phyloP scores from a whole-genome alignment of 768 basidiomycete species.

The Agaricus sinodeliciosus region DNA sequence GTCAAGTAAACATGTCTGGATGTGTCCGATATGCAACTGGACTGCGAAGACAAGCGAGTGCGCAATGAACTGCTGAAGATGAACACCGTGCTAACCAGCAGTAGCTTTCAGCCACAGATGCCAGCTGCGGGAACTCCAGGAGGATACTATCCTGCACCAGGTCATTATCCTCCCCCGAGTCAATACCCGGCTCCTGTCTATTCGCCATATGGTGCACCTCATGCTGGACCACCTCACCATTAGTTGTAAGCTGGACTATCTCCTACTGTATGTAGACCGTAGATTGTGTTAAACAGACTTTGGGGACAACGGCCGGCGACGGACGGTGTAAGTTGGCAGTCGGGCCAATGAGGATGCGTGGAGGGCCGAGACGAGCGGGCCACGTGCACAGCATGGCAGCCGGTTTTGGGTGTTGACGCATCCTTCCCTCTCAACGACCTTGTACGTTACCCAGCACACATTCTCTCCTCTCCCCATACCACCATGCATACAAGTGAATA shows the following conservation, averaged over 20 bases:
- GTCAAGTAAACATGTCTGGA: conserved; percentile 51
- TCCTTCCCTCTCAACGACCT: conserved; percentile 23
- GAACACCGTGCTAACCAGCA: neutral
- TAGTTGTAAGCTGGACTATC: neutral
- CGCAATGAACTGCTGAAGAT: conserved; percentile 9
- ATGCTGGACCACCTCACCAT: neutral
- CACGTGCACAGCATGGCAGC: conserved; percentile 25
- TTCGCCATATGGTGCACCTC: conserved; percentile 1
- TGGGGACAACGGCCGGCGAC: neutral
- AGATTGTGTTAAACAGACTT: neutral
- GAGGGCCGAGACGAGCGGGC: conserved; percentile 9
- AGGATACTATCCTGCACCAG: conserved; percentile 6
- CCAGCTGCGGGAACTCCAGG: conserved; percentile 1
- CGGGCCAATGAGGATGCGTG: conserved; percentile 5
- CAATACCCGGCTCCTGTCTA: conserved; percentile 7
- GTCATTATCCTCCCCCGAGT: conserved; percentile 10
- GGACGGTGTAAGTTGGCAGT: neutral
- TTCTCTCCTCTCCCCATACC: conserved; percentile 19
- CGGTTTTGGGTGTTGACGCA: conserved; percentile 29
- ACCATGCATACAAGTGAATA: conserved; percentile 90
- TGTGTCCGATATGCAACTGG: conserved; percentile 64
- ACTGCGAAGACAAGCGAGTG: conserved; percentile 34
- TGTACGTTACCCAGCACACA: conserved; percentile 25
- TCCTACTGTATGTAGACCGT: neutral
- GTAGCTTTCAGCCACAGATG: conserved; percentile 20